Evolutionary conservation across 371 early-diverging fungal genomes (phyloP).

Genomic region (Circinella minor): DNA sequence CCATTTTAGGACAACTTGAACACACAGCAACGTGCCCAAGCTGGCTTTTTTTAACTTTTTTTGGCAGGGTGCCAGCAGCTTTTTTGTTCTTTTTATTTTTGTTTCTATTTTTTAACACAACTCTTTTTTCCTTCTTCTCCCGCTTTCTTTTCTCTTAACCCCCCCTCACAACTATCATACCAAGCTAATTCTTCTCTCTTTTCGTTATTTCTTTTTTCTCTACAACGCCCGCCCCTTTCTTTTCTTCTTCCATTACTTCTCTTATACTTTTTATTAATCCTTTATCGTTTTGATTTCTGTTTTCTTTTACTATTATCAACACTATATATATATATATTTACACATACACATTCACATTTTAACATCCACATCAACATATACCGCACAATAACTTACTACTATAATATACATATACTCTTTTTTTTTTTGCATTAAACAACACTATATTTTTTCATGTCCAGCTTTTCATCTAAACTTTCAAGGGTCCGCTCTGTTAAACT

Average conservation of each 20-base stretch:
- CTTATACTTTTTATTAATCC: no score
- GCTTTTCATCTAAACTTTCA: conserved; percentile 38
- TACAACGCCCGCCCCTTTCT: no score
- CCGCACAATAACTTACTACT: no score
- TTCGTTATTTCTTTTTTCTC: no score
- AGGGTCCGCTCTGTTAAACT: conserved; percentile 43
- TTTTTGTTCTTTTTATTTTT: neutral
- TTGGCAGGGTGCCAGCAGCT: conserved; percentile 37
- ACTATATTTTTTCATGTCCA: conserved; percentile 24
- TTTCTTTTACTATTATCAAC: no score
- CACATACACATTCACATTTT: neutral
- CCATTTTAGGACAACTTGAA: conserved; percentile 12
- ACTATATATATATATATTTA: neutral
- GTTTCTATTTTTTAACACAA: conserved; percentile 10
- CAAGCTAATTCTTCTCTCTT: neutral
- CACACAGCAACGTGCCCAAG: conserved; percentile 33
- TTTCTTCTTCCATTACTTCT: no score
- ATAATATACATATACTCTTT: neutral
- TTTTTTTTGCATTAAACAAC: neutral
- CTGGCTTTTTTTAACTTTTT: conserved; percentile 38
- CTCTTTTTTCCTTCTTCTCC: conserved; percentile 12
- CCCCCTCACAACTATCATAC: conserved; percentile 10
- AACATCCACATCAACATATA: neutral
- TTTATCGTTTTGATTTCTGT: no score
- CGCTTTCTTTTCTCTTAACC: conserved; percentile 13